These are phyloP conservation scores for Pseudocercospora crystallina DNA, from an alignment of 2,329 filamentous ascomycete genomes.

Conservation along the genomic window DNA sequence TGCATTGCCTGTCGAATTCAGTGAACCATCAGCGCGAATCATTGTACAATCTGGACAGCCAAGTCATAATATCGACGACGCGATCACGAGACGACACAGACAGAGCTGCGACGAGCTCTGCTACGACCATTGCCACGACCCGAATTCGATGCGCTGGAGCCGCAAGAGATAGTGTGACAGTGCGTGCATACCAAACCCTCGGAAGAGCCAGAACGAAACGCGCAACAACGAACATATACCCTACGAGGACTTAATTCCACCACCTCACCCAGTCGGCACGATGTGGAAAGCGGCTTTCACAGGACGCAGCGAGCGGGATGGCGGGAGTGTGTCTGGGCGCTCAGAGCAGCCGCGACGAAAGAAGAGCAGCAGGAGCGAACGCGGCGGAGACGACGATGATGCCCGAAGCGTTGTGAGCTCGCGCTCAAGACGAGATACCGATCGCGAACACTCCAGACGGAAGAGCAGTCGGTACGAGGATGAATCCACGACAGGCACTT, in stretches of 20 bases:
- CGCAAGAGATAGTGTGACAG: background rate
- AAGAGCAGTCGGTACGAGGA: conserved; percentile 27
- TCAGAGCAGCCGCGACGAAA: conserved; percentile 23
- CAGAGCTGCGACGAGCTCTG: background rate
- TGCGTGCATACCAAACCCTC: background rate
- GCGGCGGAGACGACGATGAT: conserved; percentile 18
- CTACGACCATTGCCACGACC: conserved; percentile 13
- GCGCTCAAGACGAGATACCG: conserved; percentile 27
- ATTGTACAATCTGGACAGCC: background rate
- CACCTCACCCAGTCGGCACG: background rate
- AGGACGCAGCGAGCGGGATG: conserved; percentile 32
- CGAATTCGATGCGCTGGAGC: background rate
- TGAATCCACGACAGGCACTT: conserved; percentile 10
- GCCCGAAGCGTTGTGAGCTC: conserved; percentile 20
- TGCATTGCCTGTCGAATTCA: conserved; percentile 1
- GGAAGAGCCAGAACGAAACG: background rate
- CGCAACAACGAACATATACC: background rate
- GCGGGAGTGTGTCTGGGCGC: conserved; percentile 12
- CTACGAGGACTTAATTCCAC: background rate
- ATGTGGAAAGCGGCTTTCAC: conserved; percentile 39
- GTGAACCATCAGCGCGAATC: background rate
- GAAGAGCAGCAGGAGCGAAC: conserved; percentile 28
- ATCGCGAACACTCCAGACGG: conserved; percentile 24
- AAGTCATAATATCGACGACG: background rate
- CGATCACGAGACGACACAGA: background rate